Base-by-base conservation (phyloP, 139 green algal species). In the Tetraselmis chui region DNA sequence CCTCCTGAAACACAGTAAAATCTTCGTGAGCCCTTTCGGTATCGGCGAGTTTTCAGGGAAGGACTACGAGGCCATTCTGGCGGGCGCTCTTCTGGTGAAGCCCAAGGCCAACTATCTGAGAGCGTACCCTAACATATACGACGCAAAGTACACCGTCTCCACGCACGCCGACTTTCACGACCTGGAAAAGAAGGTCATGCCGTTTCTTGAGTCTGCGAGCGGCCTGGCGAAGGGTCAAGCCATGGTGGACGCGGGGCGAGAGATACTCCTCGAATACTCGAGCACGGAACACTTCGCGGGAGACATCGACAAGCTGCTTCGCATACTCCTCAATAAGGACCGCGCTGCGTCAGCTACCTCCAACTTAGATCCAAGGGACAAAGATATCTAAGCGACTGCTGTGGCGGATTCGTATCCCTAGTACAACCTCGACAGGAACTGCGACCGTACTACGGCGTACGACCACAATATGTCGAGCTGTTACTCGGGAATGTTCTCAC, bases 41-140 rank as follows among this genome's bases (percentile, higher is more conserved):
- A 67, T 59, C 28, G 76, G 76, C 23, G 76, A 79, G 76, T 79
- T 59, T 30, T 59, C 29, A 26, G 76, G 76, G 2, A 79, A 79
- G 76, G 76, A 79, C 28, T 79, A 79, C 29, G 76, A 79, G 76
- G 25, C 76, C 29, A 59, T 79, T 30, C 31, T 79, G 29, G 28
- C 29, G 29, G 29, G 76, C 1, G 76, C 76, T 29, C 29, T 79
- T 29, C 76, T 79, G 27, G 76, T 79, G 29, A 79, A 79, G 76
- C 76, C 76, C 2, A 29, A 59, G 28, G 76, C 76, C 24, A 24
- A 31, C 28, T 26, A 45, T 24, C 76, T 79, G 1, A 23, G 28
- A 11, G 31, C 76, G 29, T 79, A 79, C 76, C 76, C 76, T 30
- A 59, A 79, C 76, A 59, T 79, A 26, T 79, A 79, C 28, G 45